Percentiles rank a stretch among this genome's conserved stretches.
These are phyloP conservation scores for Linnemannia zychae DNA, from an alignment of 192 early-diverging fungal genomes.

Conservation along the genomic window DNA sequence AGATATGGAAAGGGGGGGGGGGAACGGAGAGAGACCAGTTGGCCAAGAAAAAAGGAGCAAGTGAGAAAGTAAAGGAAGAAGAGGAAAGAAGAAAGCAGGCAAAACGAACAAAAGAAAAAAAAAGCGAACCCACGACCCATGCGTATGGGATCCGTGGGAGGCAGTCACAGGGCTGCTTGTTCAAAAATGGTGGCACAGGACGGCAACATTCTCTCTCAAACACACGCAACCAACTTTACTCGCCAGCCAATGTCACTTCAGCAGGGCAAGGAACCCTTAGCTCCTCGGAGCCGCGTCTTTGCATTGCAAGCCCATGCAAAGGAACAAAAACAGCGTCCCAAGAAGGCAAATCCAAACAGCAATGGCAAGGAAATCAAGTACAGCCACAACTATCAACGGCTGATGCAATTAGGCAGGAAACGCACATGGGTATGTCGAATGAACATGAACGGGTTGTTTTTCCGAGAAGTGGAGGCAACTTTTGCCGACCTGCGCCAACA, in stretches of 20 bases:
- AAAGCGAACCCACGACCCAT: neutral
- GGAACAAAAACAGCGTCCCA: neutral
- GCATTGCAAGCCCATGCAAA: neutral
- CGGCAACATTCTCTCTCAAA: neutral
- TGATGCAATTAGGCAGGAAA: neutral
- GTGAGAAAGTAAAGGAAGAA: neutral
- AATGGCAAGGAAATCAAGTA: neutral
- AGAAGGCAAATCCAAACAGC: neutral
- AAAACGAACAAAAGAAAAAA: neutral
- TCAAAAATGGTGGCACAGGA: neutral
- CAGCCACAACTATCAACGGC: constrained; percentile 1
- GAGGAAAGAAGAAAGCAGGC: neutral
- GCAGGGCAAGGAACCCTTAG: neutral
- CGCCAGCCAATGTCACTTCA: neutral
- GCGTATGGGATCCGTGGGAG: neutral
- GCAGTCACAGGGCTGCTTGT: constrained; percentile 4
- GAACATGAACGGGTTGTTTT: neutral
- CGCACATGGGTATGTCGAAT: neutral
- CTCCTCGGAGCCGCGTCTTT: neutral
- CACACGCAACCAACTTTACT: neutral
- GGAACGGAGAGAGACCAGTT: neutral
- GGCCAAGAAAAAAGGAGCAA: neutral
- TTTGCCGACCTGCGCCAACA: neutral
- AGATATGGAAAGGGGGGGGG: neutral
- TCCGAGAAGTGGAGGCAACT: neutral